Evolutionary conservation across 2,329 filamentous ascomycete species (phyloP).

Genomic region (Nemania abortiva): DNA sequence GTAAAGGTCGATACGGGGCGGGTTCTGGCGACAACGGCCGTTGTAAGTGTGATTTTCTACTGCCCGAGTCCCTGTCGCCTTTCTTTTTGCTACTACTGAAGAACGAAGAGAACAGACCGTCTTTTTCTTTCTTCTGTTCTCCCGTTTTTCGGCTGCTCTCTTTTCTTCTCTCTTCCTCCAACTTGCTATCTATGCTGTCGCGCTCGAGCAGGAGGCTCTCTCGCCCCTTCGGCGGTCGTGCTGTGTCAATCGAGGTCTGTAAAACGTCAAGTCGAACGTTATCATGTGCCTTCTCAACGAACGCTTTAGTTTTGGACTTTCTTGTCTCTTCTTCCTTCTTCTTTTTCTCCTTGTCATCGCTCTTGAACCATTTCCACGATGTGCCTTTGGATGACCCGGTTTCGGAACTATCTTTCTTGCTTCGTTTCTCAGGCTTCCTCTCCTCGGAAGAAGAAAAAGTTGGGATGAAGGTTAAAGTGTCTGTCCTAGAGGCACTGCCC

Average conservation of each 20-base stretch:
- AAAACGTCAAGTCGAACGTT: conserved; percentile 86
- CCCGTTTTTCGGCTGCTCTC: conserved; percentile 78
- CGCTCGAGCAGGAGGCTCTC: conserved; percentile 89
- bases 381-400: conserved; percentile 72
- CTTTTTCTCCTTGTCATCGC: conserved; percentile 81
- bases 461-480: conserved; percentile 83
- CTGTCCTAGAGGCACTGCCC: conserved; percentile 75
- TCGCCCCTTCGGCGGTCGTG: conserved; percentile 71
- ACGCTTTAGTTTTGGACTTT: conserved; percentile 73
- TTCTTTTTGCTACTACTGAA: conserved; percentile 94
- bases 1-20: conserved; percentile 75
- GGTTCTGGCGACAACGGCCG: conserved; percentile 85
- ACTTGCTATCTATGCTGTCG: conserved; percentile 75
- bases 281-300: conserved; percentile 74
- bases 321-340: conserved; percentile 72
- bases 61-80: conserved; percentile 76
- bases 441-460: conserved; percentile 75
- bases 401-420: conserved; percentile 78
- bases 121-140: conserved; percentile 89
- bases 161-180: conserved; percentile 86
- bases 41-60: conserved; percentile 78
- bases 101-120: conserved; percentile 91
- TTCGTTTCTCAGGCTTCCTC: conserved; percentile 78
- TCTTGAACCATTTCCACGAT: conserved; percentile 87
- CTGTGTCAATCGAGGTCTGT: conserved; percentile 85